These are phyloP conservation scores for Paecilomyces sp. DNA, from an alignment of 2,329 filamentous ascomycete genomes.

Conservation along the genomic window DNA sequence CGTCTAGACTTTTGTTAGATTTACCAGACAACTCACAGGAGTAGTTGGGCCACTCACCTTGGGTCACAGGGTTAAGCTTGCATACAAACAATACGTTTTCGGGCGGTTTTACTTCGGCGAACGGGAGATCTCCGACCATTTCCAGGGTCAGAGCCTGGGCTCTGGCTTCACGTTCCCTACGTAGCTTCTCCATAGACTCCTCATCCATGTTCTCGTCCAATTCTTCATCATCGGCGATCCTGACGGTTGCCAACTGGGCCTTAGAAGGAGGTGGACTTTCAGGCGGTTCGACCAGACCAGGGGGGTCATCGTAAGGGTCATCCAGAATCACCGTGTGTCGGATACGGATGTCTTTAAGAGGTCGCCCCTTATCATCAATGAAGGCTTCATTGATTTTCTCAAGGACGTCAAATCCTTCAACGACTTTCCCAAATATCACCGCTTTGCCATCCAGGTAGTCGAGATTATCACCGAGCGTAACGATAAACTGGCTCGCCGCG, in stretches of 20 bases:
- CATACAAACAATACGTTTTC: constrained; percentile 98
- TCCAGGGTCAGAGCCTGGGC: constrained; percentile 92
- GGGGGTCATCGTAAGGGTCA: constrained; percentile 81
- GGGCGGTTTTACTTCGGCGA: constrained; percentile 93
- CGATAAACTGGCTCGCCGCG: constrained; percentile 86
- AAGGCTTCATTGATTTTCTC: constrained; percentile 92
- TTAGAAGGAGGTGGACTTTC: constrained; percentile 74
- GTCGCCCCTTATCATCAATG: constrained; percentile 75
- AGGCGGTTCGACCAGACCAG: constrained; percentile 67
- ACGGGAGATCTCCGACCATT: constrained; percentile 95
- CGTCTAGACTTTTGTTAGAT: constrained; percentile 46
- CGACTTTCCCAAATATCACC: constrained; percentile 91
- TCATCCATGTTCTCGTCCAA: constrained; percentile 73
- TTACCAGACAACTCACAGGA: background rate
- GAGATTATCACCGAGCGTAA: constrained; percentile 82
- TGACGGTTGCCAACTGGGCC: constrained; percentile 81
- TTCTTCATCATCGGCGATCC: constrained; percentile 84
- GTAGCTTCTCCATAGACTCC: constrained; percentile 68
- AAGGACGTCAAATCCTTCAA: constrained; percentile 88
- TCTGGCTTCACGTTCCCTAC: constrained; percentile 82
- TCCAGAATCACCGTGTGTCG: constrained; percentile 88
- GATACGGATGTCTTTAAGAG: constrained; percentile 89
- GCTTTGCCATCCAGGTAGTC: constrained; percentile 89
- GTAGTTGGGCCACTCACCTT: constrained; percentile 37
- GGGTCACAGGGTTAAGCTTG: constrained; percentile 95